Percentiles rank a stretch among this genome's conserved stretches.
These are phyloP conservation scores for Euphorbia lathyris DNA, from an alignment of 345 rosid species.

Conservation along the genomic window DNA sequence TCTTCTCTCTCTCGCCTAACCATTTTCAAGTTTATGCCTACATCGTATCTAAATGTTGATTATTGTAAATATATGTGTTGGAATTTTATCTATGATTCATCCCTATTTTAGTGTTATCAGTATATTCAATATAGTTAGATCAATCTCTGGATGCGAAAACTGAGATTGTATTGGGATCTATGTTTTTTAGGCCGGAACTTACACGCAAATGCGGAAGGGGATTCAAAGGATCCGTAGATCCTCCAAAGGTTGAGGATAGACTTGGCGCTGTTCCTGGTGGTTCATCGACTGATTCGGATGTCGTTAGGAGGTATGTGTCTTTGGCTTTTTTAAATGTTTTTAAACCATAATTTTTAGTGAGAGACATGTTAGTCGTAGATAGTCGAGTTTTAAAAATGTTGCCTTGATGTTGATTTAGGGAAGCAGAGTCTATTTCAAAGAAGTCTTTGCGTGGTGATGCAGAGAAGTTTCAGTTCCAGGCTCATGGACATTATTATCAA, in stretches of 20 bases:
- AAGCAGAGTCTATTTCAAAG: constrained; percentile 87
- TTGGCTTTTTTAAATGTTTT: no score
- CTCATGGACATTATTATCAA: constrained; percentile 96
- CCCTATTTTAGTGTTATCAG: no score
- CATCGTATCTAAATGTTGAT: no score
- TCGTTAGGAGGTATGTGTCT: constrained; percentile 85
- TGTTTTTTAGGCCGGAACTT: constrained; percentile 61
- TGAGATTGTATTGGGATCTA: constrained; percentile 26
- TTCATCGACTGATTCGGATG: constrained; percentile 88
- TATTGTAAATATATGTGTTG: no score
- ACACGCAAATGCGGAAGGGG: constrained; percentile 76
- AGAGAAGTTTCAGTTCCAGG: constrained; percentile 97
- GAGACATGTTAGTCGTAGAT: neutral
- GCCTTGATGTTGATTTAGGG: constrained; percentile 41
- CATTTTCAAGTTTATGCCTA: no score
- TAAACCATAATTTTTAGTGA: neutral
- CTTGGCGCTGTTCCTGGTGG: constrained; percentile 90
- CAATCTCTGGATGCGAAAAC: neutral
- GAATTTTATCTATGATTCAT: no score
- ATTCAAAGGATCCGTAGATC: constrained; percentile 57
- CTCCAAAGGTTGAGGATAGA: constrained; percentile 92
- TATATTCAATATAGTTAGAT: no score
- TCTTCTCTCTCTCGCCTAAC: no score
- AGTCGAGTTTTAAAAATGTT: neutral
- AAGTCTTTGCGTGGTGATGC: constrained; percentile 75